Percentiles rank a stretch among this genome's conserved stretches.
These are phyloP conservation scores for Lodderomyces theae DNA, from an alignment of 1,139 yeast genomes.

Conservation along the genomic window DNA sequence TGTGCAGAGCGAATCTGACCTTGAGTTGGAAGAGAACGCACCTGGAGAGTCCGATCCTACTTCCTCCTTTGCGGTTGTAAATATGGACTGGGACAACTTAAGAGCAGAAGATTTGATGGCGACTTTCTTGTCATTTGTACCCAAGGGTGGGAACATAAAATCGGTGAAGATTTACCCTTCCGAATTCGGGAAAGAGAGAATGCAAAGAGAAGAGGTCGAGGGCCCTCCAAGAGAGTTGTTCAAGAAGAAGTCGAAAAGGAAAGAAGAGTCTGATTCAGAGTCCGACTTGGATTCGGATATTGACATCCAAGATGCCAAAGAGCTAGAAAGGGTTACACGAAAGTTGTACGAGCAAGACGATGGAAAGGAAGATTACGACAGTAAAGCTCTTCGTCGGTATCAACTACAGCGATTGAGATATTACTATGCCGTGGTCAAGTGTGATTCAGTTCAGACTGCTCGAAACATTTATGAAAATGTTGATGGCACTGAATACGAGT, in stretches of 20 bases:
- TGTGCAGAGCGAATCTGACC: slow-evolving; percentile 45
- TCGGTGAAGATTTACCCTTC: slow-evolving; percentile 84
- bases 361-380: slow-evolving; percentile 70
- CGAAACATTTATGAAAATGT: slow-evolving; percentile 75
- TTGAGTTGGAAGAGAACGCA: slow-evolving; percentile 53
- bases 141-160: slow-evolving; percentile 65
- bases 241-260: slow-evolving; percentile 31
- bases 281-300: slow-evolving; percentile 47
- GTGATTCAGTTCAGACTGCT: slow-evolving; percentile 75
- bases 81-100: slow-evolving; percentile 96
- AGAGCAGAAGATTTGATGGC: slow-evolving; percentile 86
- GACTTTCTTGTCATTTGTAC: slow-evolving; percentile 83
- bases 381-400: slow-evolving; percentile 67
- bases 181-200: slow-evolving; percentile 88
- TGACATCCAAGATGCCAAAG: slow-evolving; percentile 41
- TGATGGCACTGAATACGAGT: slow-evolving; percentile 94
- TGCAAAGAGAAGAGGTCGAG: slow-evolving; percentile 84
- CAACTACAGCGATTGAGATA: slow-evolving; percentile 87
- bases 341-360: slow-evolving; percentile 70
- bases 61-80: slow-evolving; percentile 80
- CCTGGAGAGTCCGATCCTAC: slow-evolving; percentile 89
- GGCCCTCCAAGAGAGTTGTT: slow-evolving; percentile 93
- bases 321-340: slow-evolving; percentile 53
- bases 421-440: slow-evolving; percentile 87
- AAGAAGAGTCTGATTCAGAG: slow-evolving; percentile 14